Percentiles rank a stretch among this genome's conserved stretches.
Evolutionary conservation across 495 filamentous ascomycete species (phyloP).

Genomic region (Aspergillus wentii): DNA sequence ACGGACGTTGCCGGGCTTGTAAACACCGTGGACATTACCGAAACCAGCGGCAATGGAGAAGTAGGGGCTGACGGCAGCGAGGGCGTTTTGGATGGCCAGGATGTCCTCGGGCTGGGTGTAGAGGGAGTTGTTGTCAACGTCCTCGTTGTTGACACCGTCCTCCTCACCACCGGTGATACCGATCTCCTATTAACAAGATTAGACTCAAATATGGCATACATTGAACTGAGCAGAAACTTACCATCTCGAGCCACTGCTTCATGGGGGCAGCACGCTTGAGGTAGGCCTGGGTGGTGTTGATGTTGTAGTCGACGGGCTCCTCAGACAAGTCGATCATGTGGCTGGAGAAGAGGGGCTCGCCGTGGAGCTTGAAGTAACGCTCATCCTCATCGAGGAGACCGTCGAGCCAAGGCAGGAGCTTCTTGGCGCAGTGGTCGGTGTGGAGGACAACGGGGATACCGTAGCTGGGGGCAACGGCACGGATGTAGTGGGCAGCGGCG

Average conservation of each 20-base stretch:
- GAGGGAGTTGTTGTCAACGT: slow-evolving; percentile 90
- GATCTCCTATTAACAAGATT: slow-evolving; percentile 56
- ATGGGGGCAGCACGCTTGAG: slow-evolving; percentile 85
- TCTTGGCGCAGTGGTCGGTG: slow-evolving; percentile 93
- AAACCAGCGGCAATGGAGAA: slow-evolving; percentile 98
- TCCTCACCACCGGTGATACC: slow-evolving; percentile 95
- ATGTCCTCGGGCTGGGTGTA: slow-evolving; percentile 99
- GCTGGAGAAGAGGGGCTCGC: slow-evolving; percentile 86
- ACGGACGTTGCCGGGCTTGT: slow-evolving; percentile 96
- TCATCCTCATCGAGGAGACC: slow-evolving; percentile 93
- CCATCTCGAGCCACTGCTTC: slow-evolving; percentile 99
- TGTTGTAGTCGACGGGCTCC: slow-evolving; percentile 85
- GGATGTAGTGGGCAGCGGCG: slow-evolving; percentile 91
- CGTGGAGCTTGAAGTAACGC: slow-evolving; percentile 84
- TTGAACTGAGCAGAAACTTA: slow-evolving; percentile 28
- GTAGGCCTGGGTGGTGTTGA: slow-evolving; percentile 84
- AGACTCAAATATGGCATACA: neutral
- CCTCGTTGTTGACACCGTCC: slow-evolving; percentile 68
- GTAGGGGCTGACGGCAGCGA: slow-evolving; percentile 78
- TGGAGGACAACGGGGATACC: slow-evolving; percentile 87
- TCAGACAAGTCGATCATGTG: slow-evolving; percentile 98
- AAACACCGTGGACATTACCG: slow-evolving; percentile 98
- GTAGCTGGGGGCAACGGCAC: slow-evolving; percentile 79
- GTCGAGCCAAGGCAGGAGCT: slow-evolving; percentile 92
- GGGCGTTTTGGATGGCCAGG: slow-evolving; percentile 76